Evolutionary conservation across 768 basidiomycete genomes (phyloP).

Genomic region (Sutorius australiensis): DNA sequence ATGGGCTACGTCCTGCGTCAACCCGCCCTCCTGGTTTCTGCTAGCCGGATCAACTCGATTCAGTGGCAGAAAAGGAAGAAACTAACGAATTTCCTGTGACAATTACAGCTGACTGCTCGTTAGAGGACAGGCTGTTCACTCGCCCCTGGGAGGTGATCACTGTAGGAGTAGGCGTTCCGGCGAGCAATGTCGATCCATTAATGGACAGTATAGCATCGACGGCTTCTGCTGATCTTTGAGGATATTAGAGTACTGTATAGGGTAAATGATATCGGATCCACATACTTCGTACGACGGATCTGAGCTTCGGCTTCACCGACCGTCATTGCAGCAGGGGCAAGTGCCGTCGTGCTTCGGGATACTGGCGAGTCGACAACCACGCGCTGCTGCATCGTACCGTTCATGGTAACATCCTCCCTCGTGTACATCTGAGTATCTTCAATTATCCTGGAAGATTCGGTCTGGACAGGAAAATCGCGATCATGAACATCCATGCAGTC

Average conservation of each 20-base stretch:
- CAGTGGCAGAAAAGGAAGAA: not conserved
- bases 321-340: not conserved
- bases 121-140: not conserved
- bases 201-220: not conserved
- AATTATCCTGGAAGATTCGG: not conserved
- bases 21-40: not conserved
- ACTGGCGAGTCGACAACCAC: not conserved
- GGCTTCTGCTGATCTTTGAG: not conserved
- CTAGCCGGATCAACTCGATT: not conserved
- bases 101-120: not conserved
- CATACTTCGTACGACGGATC: not conserved
- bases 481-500: not conserved
- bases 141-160: not conserved
- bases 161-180: not conserved
- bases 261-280: not conserved
- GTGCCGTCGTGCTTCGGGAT: not conserved
- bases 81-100: not conserved
- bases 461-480: not conserved
- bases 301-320: not conserved
- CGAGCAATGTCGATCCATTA: not conserved
- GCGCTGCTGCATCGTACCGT: not conserved
- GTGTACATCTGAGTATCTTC: not conserved
- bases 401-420: not conserved
- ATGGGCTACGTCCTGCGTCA: not conserved
- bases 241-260: not conserved